These are phyloP conservation scores for Stygiomarasmius scandens DNA, from an alignment of 1,284 basidiomycete species.

Conservation along the genomic window DNA sequence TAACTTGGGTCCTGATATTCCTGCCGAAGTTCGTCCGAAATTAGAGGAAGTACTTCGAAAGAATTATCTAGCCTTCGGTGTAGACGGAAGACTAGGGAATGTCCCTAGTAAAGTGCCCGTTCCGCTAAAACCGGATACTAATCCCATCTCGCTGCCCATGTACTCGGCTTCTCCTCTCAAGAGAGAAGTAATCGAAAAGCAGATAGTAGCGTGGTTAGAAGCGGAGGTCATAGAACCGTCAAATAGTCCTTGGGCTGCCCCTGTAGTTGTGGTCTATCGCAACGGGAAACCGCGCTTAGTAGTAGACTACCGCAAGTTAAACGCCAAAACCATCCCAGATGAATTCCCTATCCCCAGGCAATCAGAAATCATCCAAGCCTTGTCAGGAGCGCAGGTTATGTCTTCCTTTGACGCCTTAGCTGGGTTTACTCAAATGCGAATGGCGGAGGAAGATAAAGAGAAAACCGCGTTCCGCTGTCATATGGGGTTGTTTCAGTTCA, in stretches of 20 bases:
- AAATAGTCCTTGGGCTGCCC: constrained; percentile 30
- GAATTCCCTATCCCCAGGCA: background rate
- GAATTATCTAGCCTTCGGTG: constrained; percentile 26
- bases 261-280: constrained; percentile 27
- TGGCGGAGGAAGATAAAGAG: constrained; percentile 13
- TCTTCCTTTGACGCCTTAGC: background rate
- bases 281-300: constrained; percentile 29
- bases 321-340: constrained; percentile 35
- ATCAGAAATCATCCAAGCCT: background rate
- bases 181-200: constrained; percentile 30
- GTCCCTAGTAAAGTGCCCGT: constrained; percentile 21
- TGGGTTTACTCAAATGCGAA: background rate
- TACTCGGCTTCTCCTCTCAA: constrained; percentile 29
- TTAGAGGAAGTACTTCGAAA: constrained; percentile 18
- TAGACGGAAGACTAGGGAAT: constrained; percentile 28
- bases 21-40: constrained; percentile 13
- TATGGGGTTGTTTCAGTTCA: constrained; percentile 30
- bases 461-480: constrained; percentile 31
- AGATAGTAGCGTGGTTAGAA: constrained; percentile 25
- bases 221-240: constrained; percentile 25
- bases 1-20: background rate
- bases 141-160: constrained; percentile 25
- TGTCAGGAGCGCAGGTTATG: background rate
- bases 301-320: constrained; percentile 33
- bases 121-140: constrained; percentile 16